Percentiles rank a stretch among this genome's conserved stretches.
Conservation (phyloP, 768 basidiomycete species). For the Macrolepiota fuliginosa region DNA sequence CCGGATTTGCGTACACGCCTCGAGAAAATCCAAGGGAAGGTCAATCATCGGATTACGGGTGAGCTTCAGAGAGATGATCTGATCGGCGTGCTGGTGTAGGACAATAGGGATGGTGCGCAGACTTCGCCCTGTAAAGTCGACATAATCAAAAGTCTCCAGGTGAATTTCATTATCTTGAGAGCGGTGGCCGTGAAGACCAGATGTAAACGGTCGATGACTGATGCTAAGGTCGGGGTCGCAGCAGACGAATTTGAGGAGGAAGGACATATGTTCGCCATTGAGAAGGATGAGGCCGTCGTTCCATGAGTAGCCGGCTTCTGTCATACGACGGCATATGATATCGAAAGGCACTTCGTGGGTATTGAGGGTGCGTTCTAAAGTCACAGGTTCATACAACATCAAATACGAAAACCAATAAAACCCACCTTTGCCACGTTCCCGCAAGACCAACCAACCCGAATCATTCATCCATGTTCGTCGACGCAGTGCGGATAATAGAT, state of each 20-base stretch:
- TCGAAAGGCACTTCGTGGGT: slow-evolving; percentile 80
- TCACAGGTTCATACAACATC: slow-evolving; percentile 1
- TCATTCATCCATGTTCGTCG: slow-evolving; percentile 49
- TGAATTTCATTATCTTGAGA: slow-evolving; percentile 70
- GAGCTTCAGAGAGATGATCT: slow-evolving; percentile 81
- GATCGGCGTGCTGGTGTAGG: slow-evolving; percentile 80
- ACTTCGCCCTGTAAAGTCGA: slow-evolving; percentile 80
- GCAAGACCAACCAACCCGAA: slow-evolving; percentile 64
- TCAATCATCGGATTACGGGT: slow-evolving; percentile 96
- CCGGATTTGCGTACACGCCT: slow-evolving; percentile 77
- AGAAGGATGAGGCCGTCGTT: slow-evolving; percentile 78
- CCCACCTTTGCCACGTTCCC: slow-evolving; percentile 74
- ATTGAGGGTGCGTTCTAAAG: slow-evolving; percentile 77
- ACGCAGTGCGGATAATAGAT: slow-evolving; percentile 61
- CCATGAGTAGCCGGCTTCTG: slow-evolving; percentile 86
- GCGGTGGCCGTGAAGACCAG: background rate
- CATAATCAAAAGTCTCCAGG: slow-evolving; percentile 68
- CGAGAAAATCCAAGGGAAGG: slow-evolving; percentile 94
- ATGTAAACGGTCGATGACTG: slow-evolving; percentile 40
- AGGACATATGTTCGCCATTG: slow-evolving; percentile 75
- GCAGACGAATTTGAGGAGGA: slow-evolving; percentile 88
- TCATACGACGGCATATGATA: slow-evolving; percentile 78
- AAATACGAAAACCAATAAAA: background rate
- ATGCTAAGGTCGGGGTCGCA: slow-evolving; percentile 71
- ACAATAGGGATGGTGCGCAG: slow-evolving; percentile 87